Evolutionary conservation across 805 yeast species (phyloP).

Genomic region (Myxozyma vanderwaltii): DNA sequence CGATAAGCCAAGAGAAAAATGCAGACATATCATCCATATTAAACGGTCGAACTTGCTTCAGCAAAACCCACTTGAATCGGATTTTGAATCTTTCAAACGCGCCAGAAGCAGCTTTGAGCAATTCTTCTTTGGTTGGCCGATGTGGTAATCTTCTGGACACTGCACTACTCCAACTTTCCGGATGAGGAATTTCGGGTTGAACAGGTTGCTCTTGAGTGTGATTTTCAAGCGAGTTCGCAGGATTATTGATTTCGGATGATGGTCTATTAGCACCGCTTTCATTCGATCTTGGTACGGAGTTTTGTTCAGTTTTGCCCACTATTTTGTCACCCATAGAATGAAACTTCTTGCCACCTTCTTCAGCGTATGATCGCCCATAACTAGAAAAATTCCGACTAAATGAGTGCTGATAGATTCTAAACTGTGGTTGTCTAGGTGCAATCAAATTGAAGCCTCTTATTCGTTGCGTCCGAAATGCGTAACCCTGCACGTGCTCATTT

Average conservation of each 20-base stretch:
- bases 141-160: conserved; percentile 28
- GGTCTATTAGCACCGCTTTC: neutral
- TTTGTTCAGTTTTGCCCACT: conserved; percentile 1
- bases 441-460: no score
- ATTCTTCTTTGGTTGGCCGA: conserved; percentile 45
- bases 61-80: conserved; percentile 71
- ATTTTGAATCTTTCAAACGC: conserved; percentile 49
- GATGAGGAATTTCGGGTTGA: no score
- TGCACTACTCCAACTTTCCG: conserved; percentile 25
- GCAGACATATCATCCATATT: conserved; percentile 93
- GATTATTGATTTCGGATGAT: neutral
- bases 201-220: neutral
- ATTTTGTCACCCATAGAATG: neutral
- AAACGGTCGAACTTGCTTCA: conserved; percentile 77
- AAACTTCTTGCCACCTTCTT: neutral
- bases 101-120: conserved; percentile 50
- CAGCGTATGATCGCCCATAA: neutral
- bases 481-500: conserved; percentile 1
- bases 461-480: neutral
- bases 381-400: conserved; percentile 4
- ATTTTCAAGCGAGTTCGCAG: neutral
- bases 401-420: neutral
- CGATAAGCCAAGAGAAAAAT: conserved; percentile 84
- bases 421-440: neutral
- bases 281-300: conserved; percentile 3